Evolutionary conservation across 768 basidiomycete species (phyloP), one percentile per base, ranked within the genome.

Genomic region (Royoungia palumana): DNA sequence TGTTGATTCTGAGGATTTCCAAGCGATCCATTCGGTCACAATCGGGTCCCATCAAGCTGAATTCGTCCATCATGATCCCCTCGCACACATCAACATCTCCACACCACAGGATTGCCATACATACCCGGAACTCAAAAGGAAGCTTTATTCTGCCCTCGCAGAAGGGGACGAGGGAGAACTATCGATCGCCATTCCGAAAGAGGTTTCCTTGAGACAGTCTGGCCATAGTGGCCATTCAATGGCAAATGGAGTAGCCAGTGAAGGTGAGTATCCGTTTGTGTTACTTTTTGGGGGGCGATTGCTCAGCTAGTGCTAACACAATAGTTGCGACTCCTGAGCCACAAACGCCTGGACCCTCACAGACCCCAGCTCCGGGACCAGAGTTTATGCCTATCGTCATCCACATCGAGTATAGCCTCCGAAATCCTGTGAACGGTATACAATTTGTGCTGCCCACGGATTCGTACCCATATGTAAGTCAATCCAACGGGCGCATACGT

Each of bases 91-190:
- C 57, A 76, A 72, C 53, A 75, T 85, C 60, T 82, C 78, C 32
- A 83, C 85, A 55, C 75, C 82, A 11, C 77, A 79, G 56, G 91
- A 96, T 65, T 85, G 88, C 50, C 90, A 94, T 61, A 79, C 81
- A 46, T 93, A 95, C 70, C 90, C 93, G 6, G 96, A 96, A 64
- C 75, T 94, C 50, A 98, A 96, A 75, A 79, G 96, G 50, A 87
- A 85, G 70, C 68, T 96, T 35, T 98, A 94, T 72, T 81, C 91
- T 0, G 91, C 95, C 0, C 75, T 94, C 44, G 82, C 91, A 52
- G 96, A 98, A 61, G 80, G 83, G 36, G 93, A 95, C 56, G 93
- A 97, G 65, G 96, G 95, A 49, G 96, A 98, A 68, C 66, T 99
- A 27, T 91, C 92, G 6, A 91, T 99, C 58, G 80, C 85, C 11